phyloP scores from a whole-genome alignment of 441 rosid genomes.

The Populus hybrid region DNA sequence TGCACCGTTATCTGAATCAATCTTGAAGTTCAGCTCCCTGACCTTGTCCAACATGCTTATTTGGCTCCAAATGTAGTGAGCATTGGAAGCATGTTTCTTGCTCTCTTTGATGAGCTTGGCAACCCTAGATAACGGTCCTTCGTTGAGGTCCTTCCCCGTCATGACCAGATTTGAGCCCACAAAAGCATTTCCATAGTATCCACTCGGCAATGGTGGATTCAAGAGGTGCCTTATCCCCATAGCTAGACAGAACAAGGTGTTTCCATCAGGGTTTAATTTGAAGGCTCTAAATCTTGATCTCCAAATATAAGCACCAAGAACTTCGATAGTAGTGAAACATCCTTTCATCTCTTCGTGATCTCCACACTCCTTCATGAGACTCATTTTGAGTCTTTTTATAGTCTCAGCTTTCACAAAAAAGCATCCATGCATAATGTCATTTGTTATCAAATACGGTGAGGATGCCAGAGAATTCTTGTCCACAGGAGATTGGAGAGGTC shows the following conservation, averaged over 20 bases:
- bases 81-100: constrained; percentile 25
- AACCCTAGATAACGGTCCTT: constrained; percentile 21
- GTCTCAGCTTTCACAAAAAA: constrained; percentile 33
- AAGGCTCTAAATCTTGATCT: constrained; percentile 45
- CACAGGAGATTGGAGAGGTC: constrained; percentile 4
- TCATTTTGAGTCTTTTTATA: constrained; percentile 32
- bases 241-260: constrained; percentile 31
- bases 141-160: constrained; percentile 26
- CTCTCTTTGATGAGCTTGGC: constrained; percentile 40
- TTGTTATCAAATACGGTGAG: constrained; percentile 42
- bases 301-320: constrained; percentile 51
- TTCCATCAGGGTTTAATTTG: constrained; percentile 34
- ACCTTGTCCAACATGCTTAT: constrained; percentile 26
- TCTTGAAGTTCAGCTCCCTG: constrained; percentile 17
- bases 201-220: constrained; percentile 39
- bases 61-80: constrained; percentile 21
- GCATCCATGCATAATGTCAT: constrained; percentile 36
- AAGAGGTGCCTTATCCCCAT: constrained; percentile 39
- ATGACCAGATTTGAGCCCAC: constrained; percentile 27
- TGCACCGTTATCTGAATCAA: constrained; percentile 36
- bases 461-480: constrained; percentile 28
- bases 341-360: background rate
- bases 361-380: constrained; percentile 17
- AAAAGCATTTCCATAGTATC: constrained; percentile 59
- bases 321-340: constrained; percentile 45